Percentiles rank a stretch among this genome's conserved stretches.
Evolutionary conservation across 2,329 filamentous ascomycete species (phyloP).

Genomic region (Aspergillus ruber): DNA sequence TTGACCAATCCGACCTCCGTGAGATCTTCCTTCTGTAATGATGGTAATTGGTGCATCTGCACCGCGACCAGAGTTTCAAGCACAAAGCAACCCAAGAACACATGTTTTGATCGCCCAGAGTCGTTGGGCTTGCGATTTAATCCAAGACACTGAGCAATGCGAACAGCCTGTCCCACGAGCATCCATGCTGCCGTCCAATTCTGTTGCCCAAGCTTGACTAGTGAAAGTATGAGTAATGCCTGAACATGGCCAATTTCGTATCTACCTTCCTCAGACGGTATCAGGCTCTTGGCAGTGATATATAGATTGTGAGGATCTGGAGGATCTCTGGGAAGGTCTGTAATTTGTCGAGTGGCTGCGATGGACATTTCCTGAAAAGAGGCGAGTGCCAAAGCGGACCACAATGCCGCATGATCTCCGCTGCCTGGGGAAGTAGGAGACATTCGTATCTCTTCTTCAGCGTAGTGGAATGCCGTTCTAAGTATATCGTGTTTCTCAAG

Average conservation of each 20-base stretch:
- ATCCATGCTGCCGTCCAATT: constrained; percentile 57
- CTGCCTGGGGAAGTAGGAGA: constrained; percentile 26
- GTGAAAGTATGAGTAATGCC: constrained; percentile 52
- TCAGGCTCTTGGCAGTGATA: constrained; percentile 25
- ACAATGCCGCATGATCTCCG: constrained; percentile 52
- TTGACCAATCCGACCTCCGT: constrained; percentile 46
- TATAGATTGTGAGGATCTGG: constrained; percentile 40
- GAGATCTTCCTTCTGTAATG: constrained; percentile 46
- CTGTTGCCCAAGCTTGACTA: constrained; percentile 57
- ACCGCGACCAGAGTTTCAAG: constrained; percentile 48
- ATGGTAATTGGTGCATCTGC: constrained; percentile 40
- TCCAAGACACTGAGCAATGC: constrained; percentile 34
- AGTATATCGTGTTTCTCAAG: constrained; percentile 60
- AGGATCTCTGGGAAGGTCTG: constrained; percentile 9
- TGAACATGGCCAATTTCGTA: constrained; percentile 49
- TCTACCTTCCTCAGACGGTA: constrained; percentile 45
- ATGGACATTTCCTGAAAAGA: constrained; percentile 47
- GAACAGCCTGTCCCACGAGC: constrained; percentile 58
- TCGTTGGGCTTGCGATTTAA: constrained; percentile 42
- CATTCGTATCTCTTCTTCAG: constrained; percentile 20
- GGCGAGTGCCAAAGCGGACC: constrained; percentile 54
- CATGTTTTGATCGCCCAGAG: constrained; percentile 34
- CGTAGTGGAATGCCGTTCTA: constrained; percentile 40
- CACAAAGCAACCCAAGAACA: constrained; percentile 48
- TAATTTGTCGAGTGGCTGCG: constrained; percentile 14